Base-by-base conservation (phyloP, 139 green algal genomes). In the Coelastrella sp. region DNA sequence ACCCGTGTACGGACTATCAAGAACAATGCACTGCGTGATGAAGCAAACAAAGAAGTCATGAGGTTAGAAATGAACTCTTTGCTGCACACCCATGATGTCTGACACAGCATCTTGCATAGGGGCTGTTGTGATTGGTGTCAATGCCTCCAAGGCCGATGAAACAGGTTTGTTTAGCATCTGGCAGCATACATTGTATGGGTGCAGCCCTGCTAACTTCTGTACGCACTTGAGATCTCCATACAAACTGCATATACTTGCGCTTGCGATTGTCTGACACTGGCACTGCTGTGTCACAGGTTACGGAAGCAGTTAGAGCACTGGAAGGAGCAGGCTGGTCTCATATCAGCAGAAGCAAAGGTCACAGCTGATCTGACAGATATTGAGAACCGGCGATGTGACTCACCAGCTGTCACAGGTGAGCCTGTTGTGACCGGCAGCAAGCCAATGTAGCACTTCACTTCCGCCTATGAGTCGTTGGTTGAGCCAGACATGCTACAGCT, bases 1-100 rank as follows among this genome's bases (percentile, higher is more conserved):
- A 94, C 90, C 23, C 93, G 97, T 37, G 97, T 99, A 87, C 94
- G 95, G 48, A 98, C 96, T 32, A 99, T 99, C 89, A 97, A 96
- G 85, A 98, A 98, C 89, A 89, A 96, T 38, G 91, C 94, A 25
- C 57, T 67, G 53, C 95, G 96, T 86, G 94, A 98, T 80, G 94
- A 98, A 87, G 78, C 85, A 40, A 95, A 83, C 85, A 96, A 97
- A 85, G 97, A 99, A 76, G 89, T 98, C 53, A 48, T 94, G 64
- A 88, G 75, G 75, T 82, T 50, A 19, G 73, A 23, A 1, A 57
- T 2, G 45, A 9, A 57, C 45, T 23, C 0, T 13, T 23, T 23
- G 15, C 11, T 57, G 15, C 15, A 13, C 45, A 1, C 45, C n/a
- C n/a, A n/a, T n/a, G n/a, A 23, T 57, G 45, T 1, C 11, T 57